A percentile compares a stretch with the other conserved stretches of the same genome.
Evolutionary conservation across 805 yeast genomes (phyloP).

Genomic region (Starmerella potacharoeniae): DNA sequence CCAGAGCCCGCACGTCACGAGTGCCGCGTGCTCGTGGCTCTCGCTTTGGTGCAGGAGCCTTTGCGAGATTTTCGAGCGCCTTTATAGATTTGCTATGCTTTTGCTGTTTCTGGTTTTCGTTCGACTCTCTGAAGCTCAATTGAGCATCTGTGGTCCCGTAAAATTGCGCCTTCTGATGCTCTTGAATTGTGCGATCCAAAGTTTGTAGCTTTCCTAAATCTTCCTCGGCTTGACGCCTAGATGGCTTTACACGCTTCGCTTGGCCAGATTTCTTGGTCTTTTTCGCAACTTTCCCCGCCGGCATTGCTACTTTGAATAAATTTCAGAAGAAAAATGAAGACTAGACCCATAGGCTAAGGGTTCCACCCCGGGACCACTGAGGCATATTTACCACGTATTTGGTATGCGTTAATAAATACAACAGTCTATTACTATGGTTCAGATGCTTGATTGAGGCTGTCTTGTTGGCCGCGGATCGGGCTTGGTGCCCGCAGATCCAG

Average conservation of each 20-base stretch:
- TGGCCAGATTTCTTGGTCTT: neutral
- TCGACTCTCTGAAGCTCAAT: neutral
- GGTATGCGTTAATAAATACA: neutral
- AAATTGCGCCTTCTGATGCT: constrained; percentile 1
- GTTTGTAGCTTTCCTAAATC: neutral
- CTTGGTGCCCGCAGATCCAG: constrained; percentile 10
- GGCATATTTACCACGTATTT: neutral
- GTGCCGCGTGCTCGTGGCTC: neutral
- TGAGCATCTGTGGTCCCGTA: neutral
- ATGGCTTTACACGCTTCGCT: neutral
- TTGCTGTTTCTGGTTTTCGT: neutral
- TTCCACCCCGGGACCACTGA: too few relatives aligned
- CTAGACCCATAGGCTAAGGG: too few relatives aligned
- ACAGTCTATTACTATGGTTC: neutral
- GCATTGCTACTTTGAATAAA: neutral
- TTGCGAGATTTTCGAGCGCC: neutral
- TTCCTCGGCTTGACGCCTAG: neutral
- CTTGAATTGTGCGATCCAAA: neutral
- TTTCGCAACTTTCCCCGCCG: neutral
- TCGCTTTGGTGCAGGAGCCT: neutral
- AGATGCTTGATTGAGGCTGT: neutral
- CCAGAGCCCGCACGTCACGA: neutral
- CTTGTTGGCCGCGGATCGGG: neutral
- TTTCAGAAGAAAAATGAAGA: neutral
- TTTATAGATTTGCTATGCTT: neutral